Evolutionary conservation across 805 yeast genomes (phyloP).

Genomic region (Hanseniaspora vineae): DNA sequence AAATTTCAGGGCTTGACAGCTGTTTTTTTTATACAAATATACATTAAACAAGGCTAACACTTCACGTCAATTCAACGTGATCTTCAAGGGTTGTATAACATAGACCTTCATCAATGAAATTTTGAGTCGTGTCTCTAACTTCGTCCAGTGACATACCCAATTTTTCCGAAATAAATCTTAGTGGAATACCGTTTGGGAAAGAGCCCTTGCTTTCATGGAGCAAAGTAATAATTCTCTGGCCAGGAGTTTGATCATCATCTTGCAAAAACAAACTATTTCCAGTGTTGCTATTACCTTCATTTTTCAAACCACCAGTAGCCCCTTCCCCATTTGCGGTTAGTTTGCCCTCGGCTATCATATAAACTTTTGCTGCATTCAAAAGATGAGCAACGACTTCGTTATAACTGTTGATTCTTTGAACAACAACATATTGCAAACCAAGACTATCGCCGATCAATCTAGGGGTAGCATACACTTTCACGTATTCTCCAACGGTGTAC

Average conservation of each 20-base stretch:
- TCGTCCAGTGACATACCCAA: constrained; percentile 3
- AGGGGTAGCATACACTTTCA: constrained; percentile 42
- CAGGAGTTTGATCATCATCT: constrained; percentile 18
- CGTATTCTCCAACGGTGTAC: constrained; percentile 40
- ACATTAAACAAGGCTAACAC: background rate
- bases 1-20: no score
- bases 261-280: constrained; percentile 30
- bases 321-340: background rate
- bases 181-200: constrained; percentile 3
- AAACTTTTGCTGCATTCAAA: constrained; percentile 47
- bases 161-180: constrained; percentile 3
- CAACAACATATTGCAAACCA: constrained; percentile 49
- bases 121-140: constrained; percentile 1
- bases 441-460: constrained; percentile 47
- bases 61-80: background rate
- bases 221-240: constrained; percentile 3
- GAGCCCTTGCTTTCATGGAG: constrained; percentile 1
- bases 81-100: background rate
- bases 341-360: constrained; percentile 33
- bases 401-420: constrained; percentile 44
- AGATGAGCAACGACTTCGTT: constrained; percentile 60
- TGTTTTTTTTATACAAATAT: background rate
- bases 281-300: background rate
- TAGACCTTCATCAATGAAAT: constrained; percentile 2
- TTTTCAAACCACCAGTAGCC: background rate